Base-by-base conservation (phyloP, 2,329 filamentous ascomycete genomes). In the Pseudogymnoascus sp. region DNA sequence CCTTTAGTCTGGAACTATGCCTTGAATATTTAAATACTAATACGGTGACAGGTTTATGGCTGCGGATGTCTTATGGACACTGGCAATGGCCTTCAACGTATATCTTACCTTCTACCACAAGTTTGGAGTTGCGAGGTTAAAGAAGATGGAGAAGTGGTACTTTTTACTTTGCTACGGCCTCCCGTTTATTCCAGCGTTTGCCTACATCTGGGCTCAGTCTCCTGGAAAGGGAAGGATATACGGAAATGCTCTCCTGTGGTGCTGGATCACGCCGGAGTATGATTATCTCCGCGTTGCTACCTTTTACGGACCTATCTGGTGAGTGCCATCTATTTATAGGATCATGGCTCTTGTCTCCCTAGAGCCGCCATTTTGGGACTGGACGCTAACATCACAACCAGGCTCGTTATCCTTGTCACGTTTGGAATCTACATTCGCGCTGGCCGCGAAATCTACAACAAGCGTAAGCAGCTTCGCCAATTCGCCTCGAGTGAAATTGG, bases 11-110 rank as follows among this genome's bases (percentile, higher is more conserved):
- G 23, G 8, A 31, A 59, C 38, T 14, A 59, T 23, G 28, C 7
- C 31, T 62, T 36, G 12, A 31, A 62, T 34, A 31, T 62, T 8
- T 14, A 60, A 60, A n/a, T 25, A 42, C 59, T 60, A 60, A 60
- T 23, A 64, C 25, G 28, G 5, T 31, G 42, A 9, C 70, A 91
- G 88, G 87, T 92, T 92, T 72, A 85, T 91, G 81, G 86, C 87
- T 1, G 88, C 88, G 4, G 88, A 91, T 76, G 85, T 88, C 1
- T 79, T 88, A 53, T 93, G 88, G 89, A 89, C 88, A 0, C 79
- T 93, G 64, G 86, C 88, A 62, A 95, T 96, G 90, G 89, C 90
- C 1, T 81, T 87, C 68, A 96, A 95, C 72, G 90, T 95, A 61
- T 91, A 91, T 73, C 76, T 93, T 12, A 92, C 90, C 0, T 91